These are phyloP conservation scores for Galeopsis tetrahit DNA, from an alignment of 257 asterid genomes.

Conservation along the genomic window DNA sequence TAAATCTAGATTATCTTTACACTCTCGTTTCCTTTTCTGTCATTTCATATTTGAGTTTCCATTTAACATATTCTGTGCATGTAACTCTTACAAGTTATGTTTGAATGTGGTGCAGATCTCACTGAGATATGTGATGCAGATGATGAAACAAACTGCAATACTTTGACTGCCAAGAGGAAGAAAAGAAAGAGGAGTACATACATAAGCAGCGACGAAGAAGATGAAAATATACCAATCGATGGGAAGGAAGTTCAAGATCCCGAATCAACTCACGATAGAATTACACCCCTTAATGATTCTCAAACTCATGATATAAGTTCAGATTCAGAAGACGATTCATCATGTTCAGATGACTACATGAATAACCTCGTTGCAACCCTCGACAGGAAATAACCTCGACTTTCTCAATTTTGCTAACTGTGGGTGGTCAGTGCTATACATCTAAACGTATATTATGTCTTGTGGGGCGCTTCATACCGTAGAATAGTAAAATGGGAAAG, in stretches of 20 bases:
- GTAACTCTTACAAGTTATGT: conserved; percentile 11
- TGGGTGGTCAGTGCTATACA: neutral
- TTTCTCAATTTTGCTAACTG: neutral
- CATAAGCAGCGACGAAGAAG: neutral
- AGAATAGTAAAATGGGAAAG: neutral
- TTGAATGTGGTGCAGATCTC: conserved; percentile 13
- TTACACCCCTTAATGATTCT: neutral
- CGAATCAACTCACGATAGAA: neutral
- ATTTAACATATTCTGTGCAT: neutral
- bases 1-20: neutral
- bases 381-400: neutral
- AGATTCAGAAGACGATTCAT: conserved; percentile 38
- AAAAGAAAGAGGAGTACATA: neutral
- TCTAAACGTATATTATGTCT: neutral
- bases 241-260: neutral
- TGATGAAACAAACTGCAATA: neutral
- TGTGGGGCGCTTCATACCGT: neutral
- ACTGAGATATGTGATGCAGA: neutral
- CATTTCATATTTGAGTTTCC: neutral
- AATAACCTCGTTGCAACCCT: conserved; percentile 14
- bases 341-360: conserved; percentile 25
- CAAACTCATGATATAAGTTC: neutral
- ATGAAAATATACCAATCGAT: neutral
- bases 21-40: neutral
- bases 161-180: neutral